Percentiles rank a stretch among this genome's conserved stretches.
These are phyloP conservation scores for Adenanthera pavonina DNA, from an alignment of 306 rosid species.

Conservation along the genomic window DNA sequence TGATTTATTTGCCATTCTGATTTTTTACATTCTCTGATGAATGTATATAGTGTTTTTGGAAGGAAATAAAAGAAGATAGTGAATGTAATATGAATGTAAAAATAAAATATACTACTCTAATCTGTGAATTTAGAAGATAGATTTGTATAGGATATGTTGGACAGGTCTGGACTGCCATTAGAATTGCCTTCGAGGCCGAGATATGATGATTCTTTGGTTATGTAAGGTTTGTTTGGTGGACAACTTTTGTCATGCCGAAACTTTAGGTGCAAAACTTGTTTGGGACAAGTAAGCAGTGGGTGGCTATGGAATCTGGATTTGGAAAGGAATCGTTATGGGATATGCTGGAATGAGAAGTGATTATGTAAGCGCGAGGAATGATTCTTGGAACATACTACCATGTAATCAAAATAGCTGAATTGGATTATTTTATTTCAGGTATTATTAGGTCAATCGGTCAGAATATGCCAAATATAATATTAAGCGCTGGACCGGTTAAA, in stretches of 20 bases:
- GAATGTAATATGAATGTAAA: too few relatives aligned
- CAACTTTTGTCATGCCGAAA: not conserved
- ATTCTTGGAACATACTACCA: not conserved
- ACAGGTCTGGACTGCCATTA: not conserved
- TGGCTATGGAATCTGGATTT: slow-evolving; percentile 11
- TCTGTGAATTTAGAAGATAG: too few relatives aligned
- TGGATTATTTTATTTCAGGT: too few relatives aligned
- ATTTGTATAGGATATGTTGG: too few relatives aligned
- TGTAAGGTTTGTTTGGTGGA: not conserved
- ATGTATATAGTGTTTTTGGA: not conserved
- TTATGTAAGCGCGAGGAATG: not conserved
- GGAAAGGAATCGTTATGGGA: slow-evolving; percentile 9
- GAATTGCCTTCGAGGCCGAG: not conserved
- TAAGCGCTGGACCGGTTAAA: too few relatives aligned
- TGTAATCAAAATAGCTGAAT: not conserved
- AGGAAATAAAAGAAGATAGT: too few relatives aligned
- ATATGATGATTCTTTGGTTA: not conserved
- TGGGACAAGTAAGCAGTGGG: not conserved
- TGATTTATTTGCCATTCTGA: not conserved
- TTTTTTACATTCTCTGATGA: not conserved
- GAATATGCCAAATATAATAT: too few relatives aligned
- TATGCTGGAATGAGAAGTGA: not conserved
- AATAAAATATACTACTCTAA: too few relatives aligned
- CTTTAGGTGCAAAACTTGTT: not conserved
- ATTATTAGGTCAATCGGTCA: too few relatives aligned